phyloP scores from a whole-genome alignment of 495 filamentous ascomycete genomes.

The Choiromyces venosus region DNA sequence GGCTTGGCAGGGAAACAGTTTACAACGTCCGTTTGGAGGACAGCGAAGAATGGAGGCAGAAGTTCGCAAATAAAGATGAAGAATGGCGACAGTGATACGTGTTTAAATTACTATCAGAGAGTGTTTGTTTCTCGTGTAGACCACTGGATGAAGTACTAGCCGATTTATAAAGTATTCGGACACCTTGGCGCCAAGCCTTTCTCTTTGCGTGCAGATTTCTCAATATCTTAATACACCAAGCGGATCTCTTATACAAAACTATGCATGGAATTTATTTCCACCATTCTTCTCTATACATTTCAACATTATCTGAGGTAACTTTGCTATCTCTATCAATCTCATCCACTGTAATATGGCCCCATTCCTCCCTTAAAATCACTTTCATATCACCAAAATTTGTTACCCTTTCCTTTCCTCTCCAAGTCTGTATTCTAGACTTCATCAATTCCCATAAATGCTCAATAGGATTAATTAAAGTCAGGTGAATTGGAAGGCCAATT shows the following conservation, averaged over 20 bases:
- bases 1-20: too few species aligned
- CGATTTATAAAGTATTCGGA: too few species aligned
- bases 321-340: conserved; percentile 24
- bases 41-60: too few species aligned
- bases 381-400: conserved; percentile 18
- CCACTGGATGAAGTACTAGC: too few species aligned
- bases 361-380: conserved; percentile 4
- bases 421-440: not conserved
- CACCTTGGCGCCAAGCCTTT: too few species aligned
- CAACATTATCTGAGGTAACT: conserved; percentile 17
- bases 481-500: conserved; percentile 8
- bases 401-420: conserved; percentile 9
- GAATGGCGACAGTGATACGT: too few species aligned
- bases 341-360: conserved; percentile 14
- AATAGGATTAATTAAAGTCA: conserved; percentile 20
- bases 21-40: too few species aligned
- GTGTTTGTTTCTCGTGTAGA: too few species aligned
- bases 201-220: too few species aligned
- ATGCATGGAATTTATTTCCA: conserved; percentile 1
- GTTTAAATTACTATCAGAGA: too few species aligned
- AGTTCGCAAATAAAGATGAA: too few species aligned
- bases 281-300: conserved; percentile 4
- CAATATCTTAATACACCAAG: too few species aligned
- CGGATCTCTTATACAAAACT: not conserved
- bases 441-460: conserved; percentile 7